phyloP scores from a whole-genome alignment of 208 protist genomes.

The Porcisia deanei region DNA sequence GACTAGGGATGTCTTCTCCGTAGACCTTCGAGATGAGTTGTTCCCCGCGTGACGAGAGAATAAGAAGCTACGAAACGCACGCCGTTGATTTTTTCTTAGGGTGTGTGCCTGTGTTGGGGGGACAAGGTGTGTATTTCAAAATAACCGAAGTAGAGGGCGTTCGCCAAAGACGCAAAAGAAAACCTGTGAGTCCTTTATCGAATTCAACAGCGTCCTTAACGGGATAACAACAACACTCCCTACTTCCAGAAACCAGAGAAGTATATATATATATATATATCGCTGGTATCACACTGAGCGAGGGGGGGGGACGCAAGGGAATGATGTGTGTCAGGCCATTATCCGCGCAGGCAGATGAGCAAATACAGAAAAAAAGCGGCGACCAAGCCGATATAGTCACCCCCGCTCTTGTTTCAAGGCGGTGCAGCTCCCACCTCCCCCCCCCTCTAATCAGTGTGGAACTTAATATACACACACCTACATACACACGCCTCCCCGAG shows the following conservation, averaged over 20 bases:
- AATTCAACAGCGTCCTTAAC: no score
- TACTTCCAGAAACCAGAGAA: neutral
- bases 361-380: neutral
- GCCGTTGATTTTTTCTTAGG: slow-evolving; percentile 3
- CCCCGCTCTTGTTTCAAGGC: neutral
- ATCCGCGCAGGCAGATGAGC: neutral
- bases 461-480: neutral
- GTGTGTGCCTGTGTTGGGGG: neutral
- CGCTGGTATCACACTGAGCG: neutral
- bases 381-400: neutral
- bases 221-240: neutral
- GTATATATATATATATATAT: neutral
- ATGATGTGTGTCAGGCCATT: neutral
- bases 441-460: neutral
- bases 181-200: no score
- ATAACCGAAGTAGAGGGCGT: no score
- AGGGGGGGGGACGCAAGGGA: neutral
- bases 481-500: neutral
- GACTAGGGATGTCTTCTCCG: slow-evolving; percentile 59
- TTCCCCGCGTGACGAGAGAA: slow-evolving; percentile 83
- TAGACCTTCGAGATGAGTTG: slow-evolving; percentile 87
- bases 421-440: no score
- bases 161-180: no score
- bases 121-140: no score
- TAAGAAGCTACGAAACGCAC: slow-evolving; percentile 82